Conservation (phyloP, 176 grass and related monocot genomes). For the Oryza rufipogon region DNA sequence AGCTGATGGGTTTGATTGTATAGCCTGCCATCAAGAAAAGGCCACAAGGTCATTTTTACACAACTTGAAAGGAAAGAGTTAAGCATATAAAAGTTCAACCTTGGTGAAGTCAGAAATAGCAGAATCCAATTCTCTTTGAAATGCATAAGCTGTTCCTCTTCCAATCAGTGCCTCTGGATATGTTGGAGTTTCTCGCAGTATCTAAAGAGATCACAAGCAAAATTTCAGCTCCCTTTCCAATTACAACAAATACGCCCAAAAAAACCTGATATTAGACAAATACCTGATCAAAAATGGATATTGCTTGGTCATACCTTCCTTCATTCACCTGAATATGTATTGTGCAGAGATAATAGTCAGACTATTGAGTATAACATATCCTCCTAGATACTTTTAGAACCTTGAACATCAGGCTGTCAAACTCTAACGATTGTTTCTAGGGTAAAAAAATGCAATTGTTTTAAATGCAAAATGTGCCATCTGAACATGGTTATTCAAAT, state of each 20-base stretch:
- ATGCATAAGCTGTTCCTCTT: slow-evolving; percentile 98
- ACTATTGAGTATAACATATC: slow-evolving; percentile 21
- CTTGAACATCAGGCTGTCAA: neutral
- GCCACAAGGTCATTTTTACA: slow-evolving; percentile 27
- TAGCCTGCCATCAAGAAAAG: slow-evolving; percentile 65
- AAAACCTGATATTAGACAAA: slow-evolving; percentile 30
- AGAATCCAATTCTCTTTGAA: slow-evolving; percentile 95
- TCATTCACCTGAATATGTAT: slow-evolving; percentile 89
- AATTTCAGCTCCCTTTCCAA: slow-evolving; percentile 26
- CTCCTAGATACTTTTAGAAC: slow-evolving; percentile 27
- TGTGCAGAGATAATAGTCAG: slow-evolving; percentile 10
- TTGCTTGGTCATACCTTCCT: slow-evolving; percentile 93
- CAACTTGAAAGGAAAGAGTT: neutral
- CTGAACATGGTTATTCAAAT: neutral
- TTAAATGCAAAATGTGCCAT: neutral
- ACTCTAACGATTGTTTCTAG: neutral
- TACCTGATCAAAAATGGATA: slow-evolving; percentile 99
- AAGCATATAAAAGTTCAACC: slow-evolving; percentile 53
- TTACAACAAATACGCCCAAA: slow-evolving; percentile 21
- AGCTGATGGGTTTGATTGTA: slow-evolving; percentile 81
- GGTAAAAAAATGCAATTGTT: slow-evolving; percentile 16
- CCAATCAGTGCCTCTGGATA: slow-evolving; percentile 98
- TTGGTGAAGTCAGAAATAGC: slow-evolving; percentile 98
- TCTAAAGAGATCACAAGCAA: slow-evolving; percentile 50
- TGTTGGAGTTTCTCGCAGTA: slow-evolving; percentile 89